Base-by-base conservation (phyloP, 495 filamentous ascomycete species). In the Aspergillus ellipticus region DNA sequence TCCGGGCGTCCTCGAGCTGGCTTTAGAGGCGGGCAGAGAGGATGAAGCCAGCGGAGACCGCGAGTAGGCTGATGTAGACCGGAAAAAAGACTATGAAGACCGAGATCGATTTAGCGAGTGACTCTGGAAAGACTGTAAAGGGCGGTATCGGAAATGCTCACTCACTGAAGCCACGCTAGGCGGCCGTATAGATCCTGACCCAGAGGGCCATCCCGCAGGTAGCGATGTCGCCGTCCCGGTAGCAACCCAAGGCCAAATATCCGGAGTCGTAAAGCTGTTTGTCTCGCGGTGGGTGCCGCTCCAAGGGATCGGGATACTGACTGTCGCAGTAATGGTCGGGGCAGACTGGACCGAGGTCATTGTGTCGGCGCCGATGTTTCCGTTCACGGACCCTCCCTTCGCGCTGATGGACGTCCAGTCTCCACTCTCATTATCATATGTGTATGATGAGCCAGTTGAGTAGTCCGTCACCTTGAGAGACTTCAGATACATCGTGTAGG, bases 401-500 rank as follows among this genome's bases (percentile, higher is more conserved):
- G 92, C 81, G 55, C 80, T 76, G 71, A 98, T 97, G 55, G 85
- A 89, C 57, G 85, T 59, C 87, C 88, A 96, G 20, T 79, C 81
- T 35, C 94, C 94, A 26, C 79, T 85, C 29, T 74, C 80, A 67
- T 91, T 89, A 47, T 80, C 76, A 67, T 97, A 98, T 17, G 69
- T 76, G 75, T 98, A 98, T 42, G 83, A 75, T 1, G 80, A 84
- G 29, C 93, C 94, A 10, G 90, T 95, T 20, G 90, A 96, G 75
- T 97, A 97, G 73, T 98, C 94, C 41, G 84, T 84, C 47, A 93
- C 82, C 42, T 81, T 81, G 51, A 96, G 75, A 24, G 78, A 85
- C 70, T 89, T 85, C 59, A 96, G 81, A 49, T 82, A 73, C 94
- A 97, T 97, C 46, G 79, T 83, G 76, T 85, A 97, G 0, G 94